Base-by-base conservation (phyloP, 2,329 filamentous ascomycete species). In the Leptographium galeiforme region DNA sequence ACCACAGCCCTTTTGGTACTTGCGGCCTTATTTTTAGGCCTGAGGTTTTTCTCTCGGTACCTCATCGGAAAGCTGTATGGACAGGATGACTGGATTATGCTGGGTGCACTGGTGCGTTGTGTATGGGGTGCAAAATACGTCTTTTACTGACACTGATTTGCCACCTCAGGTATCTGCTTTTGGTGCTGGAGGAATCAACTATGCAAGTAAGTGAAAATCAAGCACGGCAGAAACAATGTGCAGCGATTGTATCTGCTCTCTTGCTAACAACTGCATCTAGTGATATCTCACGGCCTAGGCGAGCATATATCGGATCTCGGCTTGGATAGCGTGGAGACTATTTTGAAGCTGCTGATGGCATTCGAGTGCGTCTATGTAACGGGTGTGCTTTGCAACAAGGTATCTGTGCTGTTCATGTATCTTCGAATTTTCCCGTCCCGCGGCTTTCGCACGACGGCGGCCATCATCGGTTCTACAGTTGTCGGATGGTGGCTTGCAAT, bases 401-500 rank as follows among this genome's bases (percentile, higher is more conserved):
- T 50, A 8, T 47, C 50, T 13, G 50, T 63, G 19, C 56, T 63
- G n/a, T 39, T 50, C 18, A 60, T 63, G 56, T 63, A 63, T 54
- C 52, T 58, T 32, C 61, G 61, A 32, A 60, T 62, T 52, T 62
- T 62, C 53, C 60, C 61, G n/a, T 58, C 57, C 47, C 53, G 54
- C 16, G 44, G 38, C 30, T 61, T 63, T 56, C 57, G 56, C 25
- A 56, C 56, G 6, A 30, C n/a, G 32, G 54, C 45, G 4, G 51
- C 53, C 30, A 57, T 62, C 50, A 54, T 57, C 19, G 52, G 48
- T 38, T 44, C 43, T 38, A 55, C 59, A 30, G 30, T 57, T 8
- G 55, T 51, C 18, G 49, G 34, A 8, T 63, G 61, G 61, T 62
- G 58, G 53, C 47, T 62, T n/a, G 52, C 61, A 51, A 58, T 59